Conservation (phyloP, 768 basidiomycete species). For the Tricholoma matsutake region DNA sequence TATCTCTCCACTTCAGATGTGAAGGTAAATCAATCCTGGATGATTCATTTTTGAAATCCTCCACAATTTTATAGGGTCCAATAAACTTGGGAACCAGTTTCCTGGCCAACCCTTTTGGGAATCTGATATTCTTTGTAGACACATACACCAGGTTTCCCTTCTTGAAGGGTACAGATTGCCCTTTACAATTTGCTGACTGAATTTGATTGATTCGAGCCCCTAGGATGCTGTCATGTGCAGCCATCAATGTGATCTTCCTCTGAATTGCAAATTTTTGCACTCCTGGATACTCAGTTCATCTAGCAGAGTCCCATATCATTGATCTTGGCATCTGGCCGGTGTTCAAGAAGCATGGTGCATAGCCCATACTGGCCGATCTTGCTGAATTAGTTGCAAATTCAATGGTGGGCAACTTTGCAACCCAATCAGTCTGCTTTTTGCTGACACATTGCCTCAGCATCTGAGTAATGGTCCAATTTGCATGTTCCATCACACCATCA, state of each 20-base stretch:
- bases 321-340: background rate
- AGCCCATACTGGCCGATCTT: background rate
- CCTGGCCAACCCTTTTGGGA: background rate
- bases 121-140: background rate
- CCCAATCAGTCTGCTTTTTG: background rate
- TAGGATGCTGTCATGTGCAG: background rate
- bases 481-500: background rate
- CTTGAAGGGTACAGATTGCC: background rate
- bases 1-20: background rate
- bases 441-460: background rate
- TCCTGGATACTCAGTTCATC: background rate
- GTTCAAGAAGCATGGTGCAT: background rate
- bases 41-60: background rate
- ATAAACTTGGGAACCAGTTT: background rate
- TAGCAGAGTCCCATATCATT: background rate
- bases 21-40: background rate
- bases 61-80: background rate
- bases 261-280: background rate
- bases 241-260: background rate
- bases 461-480: background rate
- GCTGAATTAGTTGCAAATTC: background rate
- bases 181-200: background rate
- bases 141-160: background rate
- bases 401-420: background rate
- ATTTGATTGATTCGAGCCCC: background rate